Evolutionary conservation across 2,329 filamentous ascomycete genomes (phyloP).

Genomic region (Fusarium sp.): DNA sequence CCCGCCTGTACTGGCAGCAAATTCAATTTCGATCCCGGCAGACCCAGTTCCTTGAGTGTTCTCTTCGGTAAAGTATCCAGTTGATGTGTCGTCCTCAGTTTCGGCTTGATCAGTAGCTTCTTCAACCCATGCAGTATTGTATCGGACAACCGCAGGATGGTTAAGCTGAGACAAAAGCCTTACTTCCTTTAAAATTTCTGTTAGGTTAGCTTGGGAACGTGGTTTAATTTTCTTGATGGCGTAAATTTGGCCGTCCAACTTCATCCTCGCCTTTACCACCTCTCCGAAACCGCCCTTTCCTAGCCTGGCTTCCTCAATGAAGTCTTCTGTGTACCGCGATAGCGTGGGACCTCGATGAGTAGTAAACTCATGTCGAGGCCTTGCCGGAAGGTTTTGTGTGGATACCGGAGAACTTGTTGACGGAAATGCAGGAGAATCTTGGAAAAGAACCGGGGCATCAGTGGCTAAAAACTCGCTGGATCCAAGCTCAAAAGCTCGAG

Average conservation of each 20-base stretch:
- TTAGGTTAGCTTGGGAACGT: conserved; percentile 79
- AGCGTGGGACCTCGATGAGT: conserved; percentile 58
- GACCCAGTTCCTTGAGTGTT: conserved; percentile 53
- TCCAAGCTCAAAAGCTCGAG: conserved; percentile 79
- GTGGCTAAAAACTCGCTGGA: conserved; percentile 75
- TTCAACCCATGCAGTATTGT: conserved; percentile 96
- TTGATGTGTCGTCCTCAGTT: conserved; percentile 67
- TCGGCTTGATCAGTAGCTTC: conserved; percentile 66
- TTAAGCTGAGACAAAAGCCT: conserved; percentile 91
- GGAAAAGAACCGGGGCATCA: conserved; percentile 67
- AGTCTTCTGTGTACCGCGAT: conserved; percentile 88
- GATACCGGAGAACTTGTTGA: conserved; percentile 57
- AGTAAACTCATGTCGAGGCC: conserved; percentile 71
- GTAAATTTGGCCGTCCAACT: conserved; percentile 91
- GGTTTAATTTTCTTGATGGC: conserved; percentile 97
- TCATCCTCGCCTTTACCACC: conserved; percentile 94
- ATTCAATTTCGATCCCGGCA: conserved; percentile 61
- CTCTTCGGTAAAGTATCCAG: conserved; percentile 57
- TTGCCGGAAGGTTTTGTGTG: conserved; percentile 56
- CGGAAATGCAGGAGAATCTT: conserved; percentile 54
- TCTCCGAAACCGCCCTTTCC: conserved; percentile 96
- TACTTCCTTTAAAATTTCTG: conserved; percentile 85
- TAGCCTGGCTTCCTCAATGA: conserved; percentile 86
- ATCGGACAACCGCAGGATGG: conserved; percentile 86
- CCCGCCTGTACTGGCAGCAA: conserved; percentile 79